Evolutionary conservation across 164 flowering plant genomes (phyloP).

Genomic region (Stephania japonica): DNA sequence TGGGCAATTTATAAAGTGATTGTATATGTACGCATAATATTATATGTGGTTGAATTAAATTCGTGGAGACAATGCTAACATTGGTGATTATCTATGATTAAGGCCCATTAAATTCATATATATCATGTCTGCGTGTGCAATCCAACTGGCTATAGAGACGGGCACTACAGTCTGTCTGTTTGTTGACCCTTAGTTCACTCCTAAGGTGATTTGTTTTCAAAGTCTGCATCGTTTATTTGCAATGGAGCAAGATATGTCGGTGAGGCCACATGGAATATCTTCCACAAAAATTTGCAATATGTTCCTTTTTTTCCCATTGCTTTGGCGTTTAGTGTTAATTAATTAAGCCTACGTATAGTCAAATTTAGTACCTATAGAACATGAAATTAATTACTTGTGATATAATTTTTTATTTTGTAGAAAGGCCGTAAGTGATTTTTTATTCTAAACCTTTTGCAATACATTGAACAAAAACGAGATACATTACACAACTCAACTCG

Average conservation of each 20-base stretch:
- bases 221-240: background rate
- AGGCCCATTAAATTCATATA: background rate
- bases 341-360: too few relatives aligned
- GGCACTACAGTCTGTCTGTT: conserved; percentile 2
- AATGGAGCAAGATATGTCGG: background rate
- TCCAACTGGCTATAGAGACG: background rate
- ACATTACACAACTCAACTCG: too few relatives aligned
- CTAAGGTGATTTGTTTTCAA: background rate
- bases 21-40: background rate
- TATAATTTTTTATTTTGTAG: too few relatives aligned
- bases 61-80: background rate
- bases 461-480: background rate
- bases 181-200: background rate
- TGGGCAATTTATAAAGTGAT: background rate
- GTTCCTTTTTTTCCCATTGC: background rate
- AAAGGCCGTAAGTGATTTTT: too few relatives aligned
- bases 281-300: background rate
- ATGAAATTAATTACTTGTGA: background rate
- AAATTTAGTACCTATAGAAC: background rate
- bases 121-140: too few relatives aligned
- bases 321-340: background rate
- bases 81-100: background rate
- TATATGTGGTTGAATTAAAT: background rate
- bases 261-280: conserved; percentile 2
- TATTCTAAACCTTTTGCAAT: background rate